A percentile compares a stretch with the other conserved stretches of the same genome.
Conservation (phyloP, 768 basidiomycete species). For the Psilocybe cyanescens region DNA sequence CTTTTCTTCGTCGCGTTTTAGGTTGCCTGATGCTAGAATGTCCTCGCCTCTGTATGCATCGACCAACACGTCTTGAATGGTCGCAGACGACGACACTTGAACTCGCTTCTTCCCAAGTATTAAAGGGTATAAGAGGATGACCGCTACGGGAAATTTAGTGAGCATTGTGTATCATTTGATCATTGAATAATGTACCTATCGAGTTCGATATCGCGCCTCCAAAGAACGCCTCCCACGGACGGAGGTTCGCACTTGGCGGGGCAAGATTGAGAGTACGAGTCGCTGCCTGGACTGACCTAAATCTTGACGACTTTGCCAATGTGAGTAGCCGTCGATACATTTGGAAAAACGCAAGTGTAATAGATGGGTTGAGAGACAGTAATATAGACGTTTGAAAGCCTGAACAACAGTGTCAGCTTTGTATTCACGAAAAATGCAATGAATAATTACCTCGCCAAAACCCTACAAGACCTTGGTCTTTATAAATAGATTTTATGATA, state of each 20-base stretch:
- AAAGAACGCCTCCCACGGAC: slow-evolving; percentile 52
- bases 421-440: background rate
- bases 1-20: slow-evolving; percentile 19
- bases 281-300: slow-evolving; percentile 2
- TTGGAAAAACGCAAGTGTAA: slow-evolving; percentile 60
- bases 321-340: slow-evolving; percentile 45
- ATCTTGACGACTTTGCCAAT: slow-evolving; percentile 23
- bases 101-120: slow-evolving; percentile 63
- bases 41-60: slow-evolving; percentile 37
- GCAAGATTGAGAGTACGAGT: slow-evolving; percentile 9
- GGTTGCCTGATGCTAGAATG: slow-evolving; percentile 7
- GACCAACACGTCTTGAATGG: slow-evolving; percentile 30
- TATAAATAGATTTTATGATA: slow-evolving; percentile 47
- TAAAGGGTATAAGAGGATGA: slow-evolving; percentile 55
- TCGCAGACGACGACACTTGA: slow-evolving; percentile 47
- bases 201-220: slow-evolving; percentile 60
- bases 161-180: background rate
- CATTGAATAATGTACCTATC: slow-evolving; percentile 33
- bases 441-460: slow-evolving; percentile 55
- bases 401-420: slow-evolving; percentile 17
- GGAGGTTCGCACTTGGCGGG: slow-evolving; percentile 31
- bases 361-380: slow-evolving; percentile 58
- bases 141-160: slow-evolving; percentile 30
- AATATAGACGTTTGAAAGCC: slow-evolving; percentile 55
- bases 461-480: slow-evolving; percentile 50